Percentiles rank a stretch among this genome's conserved stretches.
Conservation (phyloP, 2,329 filamentous ascomycete species). For the Geoglossum cookeanum region DNA sequence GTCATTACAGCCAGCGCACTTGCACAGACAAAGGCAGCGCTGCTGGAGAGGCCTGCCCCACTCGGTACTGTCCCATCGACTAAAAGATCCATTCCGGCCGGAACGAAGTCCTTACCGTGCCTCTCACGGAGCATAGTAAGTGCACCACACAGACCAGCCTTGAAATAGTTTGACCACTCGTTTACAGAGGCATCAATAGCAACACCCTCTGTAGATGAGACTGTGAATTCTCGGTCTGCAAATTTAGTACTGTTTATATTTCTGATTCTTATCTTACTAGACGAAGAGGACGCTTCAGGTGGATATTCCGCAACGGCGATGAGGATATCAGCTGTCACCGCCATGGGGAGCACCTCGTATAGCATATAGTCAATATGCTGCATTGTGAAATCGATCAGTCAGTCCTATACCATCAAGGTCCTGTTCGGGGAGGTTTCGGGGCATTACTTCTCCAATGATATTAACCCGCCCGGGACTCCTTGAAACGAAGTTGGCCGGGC, state of each 20-base stretch:
- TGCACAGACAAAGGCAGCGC: constrained; percentile 81
- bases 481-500: constrained; percentile 59
- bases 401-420: background rate
- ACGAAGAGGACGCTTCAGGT: constrained; percentile 19
- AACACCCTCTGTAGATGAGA: constrained; percentile 42
- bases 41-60: constrained; percentile 82
- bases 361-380: constrained; percentile 93
- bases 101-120: constrained; percentile 36
- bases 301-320: constrained; percentile 49
- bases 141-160: constrained; percentile 70
- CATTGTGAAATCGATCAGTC: background rate
- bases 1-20: constrained; percentile 75
- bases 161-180: constrained; percentile 99
- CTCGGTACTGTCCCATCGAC: constrained; percentile 85
- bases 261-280: constrained; percentile 44
- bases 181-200: constrained; percentile 69
- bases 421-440: background rate
- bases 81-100: constrained; percentile 67
- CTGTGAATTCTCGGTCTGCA: constrained; percentile 50
- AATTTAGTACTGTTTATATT: constrained; percentile 67
- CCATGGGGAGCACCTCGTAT: constrained; percentile 90
- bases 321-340: constrained; percentile 77
- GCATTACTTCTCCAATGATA: constrained; percentile 68
- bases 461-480: constrained; percentile 90
- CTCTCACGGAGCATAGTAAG: constrained; percentile 52